Percentiles rank a stretch among this genome's conserved stretches.
These are phyloP conservation scores for Neltuma alba DNA, from an alignment of 306 rosid genomes.

Conservation along the genomic window DNA sequence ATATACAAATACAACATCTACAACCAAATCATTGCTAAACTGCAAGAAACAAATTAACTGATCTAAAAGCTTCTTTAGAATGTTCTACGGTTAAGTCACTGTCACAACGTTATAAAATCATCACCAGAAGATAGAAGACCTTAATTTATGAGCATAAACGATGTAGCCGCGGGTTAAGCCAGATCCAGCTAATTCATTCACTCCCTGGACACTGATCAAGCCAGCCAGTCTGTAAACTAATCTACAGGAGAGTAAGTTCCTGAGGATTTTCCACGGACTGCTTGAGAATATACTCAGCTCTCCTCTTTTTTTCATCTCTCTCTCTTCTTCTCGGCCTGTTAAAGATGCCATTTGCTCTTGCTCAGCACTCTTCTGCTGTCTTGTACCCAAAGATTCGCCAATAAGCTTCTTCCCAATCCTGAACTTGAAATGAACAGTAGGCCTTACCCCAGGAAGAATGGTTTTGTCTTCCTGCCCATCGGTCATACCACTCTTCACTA, in stretches of 20 bases:
- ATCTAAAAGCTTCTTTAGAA: conserved; percentile 42
- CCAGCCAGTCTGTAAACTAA: conserved; percentile 44
- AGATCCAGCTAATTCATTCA: neutral
- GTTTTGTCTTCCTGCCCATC: conserved; percentile 60
- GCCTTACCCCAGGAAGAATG: conserved; percentile 59
- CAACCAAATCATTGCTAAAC: conserved; percentile 28
- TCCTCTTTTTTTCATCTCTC: conserved; percentile 92
- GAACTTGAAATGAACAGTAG: conserved; percentile 74
- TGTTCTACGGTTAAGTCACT: conserved; percentile 49
- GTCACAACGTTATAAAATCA: conserved; percentile 40
- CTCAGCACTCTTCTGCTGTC: conserved; percentile 61
- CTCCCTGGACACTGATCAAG: neutral
- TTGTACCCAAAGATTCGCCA: conserved; percentile 68
- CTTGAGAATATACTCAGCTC: conserved; percentile 86
- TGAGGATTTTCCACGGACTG: conserved; percentile 83
- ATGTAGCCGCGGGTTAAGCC: conserved; percentile 29
- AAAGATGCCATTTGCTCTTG: conserved; percentile 46
- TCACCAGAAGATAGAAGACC: conserved; percentile 48
- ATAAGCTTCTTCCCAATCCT: conserved; percentile 77
- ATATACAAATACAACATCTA: conserved; percentile 26
- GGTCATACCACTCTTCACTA: conserved; percentile 52
- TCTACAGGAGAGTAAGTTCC: conserved; percentile 82
- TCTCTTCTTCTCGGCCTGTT: conserved; percentile 72
- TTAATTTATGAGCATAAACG: neutral
- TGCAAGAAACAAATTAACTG: conserved; percentile 40